Evolutionary conservation across 129 eudicot species (phyloP).

Genomic region (Tagetes patula): DNA sequence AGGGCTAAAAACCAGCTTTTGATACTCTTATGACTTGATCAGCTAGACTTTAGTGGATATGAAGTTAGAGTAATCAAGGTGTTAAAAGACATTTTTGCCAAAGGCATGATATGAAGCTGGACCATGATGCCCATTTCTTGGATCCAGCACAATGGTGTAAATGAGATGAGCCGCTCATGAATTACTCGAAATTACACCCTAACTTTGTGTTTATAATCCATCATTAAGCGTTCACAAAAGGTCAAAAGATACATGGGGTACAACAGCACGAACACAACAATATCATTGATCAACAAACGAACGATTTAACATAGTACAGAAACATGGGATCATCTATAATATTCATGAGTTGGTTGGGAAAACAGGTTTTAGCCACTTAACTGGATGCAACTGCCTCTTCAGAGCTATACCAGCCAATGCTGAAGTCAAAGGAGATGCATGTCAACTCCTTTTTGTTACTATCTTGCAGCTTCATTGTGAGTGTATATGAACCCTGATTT

Average conservation of each 20-base stretch:
- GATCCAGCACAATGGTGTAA: no score
- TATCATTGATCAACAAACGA: constrained; percentile 18
- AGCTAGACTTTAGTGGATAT: constrained; percentile 41
- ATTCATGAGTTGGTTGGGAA: constrained; percentile 7
- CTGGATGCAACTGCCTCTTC: constrained; percentile 38
- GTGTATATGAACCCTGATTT: constrained; percentile 57
- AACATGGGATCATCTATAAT: constrained; percentile 2
- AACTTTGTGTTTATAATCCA: background rate
- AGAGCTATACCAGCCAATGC: constrained; percentile 44
- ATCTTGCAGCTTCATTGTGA: constrained; percentile 54
- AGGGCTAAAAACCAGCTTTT: constrained; percentile 20
- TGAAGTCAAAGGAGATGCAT: constrained; percentile 58
- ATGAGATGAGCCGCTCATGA: no score
- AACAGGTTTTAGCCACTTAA: constrained; percentile 29
- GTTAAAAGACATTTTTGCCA: constrained; percentile 36
- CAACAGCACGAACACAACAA: background rate
- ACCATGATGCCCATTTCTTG: constrained; percentile 31
- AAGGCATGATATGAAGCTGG: constrained; percentile 9
- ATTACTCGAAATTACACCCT: no score
- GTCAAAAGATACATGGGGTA: background rate
- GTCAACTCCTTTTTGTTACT: constrained; percentile 48
- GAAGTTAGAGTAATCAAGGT: constrained; percentile 39
- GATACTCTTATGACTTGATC: constrained; percentile 1
- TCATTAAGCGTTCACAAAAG: constrained; percentile 12
- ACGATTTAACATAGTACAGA: constrained; percentile 29